Percentiles rank a stretch among this genome's conserved stretches.
These are phyloP conservation scores for Sclerotiophoma versabilis DNA, from an alignment of 2,329 filamentous ascomycete species.

Conservation along the genomic window DNA sequence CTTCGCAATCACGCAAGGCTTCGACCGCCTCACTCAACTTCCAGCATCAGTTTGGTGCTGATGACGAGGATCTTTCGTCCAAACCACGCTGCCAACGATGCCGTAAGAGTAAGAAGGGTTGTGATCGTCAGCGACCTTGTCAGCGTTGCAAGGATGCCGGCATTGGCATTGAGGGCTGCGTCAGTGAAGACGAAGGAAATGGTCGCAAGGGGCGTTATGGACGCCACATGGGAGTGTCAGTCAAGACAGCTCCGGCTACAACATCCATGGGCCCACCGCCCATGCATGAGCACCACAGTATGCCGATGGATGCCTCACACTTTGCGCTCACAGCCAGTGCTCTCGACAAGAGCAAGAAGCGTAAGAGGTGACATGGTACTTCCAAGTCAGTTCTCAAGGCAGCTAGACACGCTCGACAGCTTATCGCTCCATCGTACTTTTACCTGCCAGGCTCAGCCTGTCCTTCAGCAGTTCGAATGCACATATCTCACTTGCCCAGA, in stretches of 20 bases:
- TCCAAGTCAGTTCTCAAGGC: not conserved
- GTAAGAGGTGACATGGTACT: constrained; percentile 64
- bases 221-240: constrained; percentile 71
- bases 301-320: constrained; percentile 25
- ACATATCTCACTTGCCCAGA: not conserved
- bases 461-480: not conserved
- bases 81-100: constrained; percentile 98
- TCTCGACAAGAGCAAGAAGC: constrained; percentile 71
- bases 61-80: constrained; percentile 89
- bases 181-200: constrained; percentile 98
- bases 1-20: constrained; percentile 74
- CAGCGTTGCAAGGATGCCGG: constrained; percentile 95
- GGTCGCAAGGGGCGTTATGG: constrained; percentile 93
- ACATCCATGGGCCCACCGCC: constrained; percentile 47
- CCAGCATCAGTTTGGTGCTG: constrained; percentile 67
- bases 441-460: not conserved
- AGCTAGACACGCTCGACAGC: not conserved
- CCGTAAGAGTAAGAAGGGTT: constrained; percentile 99
- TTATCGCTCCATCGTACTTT: not conserved
- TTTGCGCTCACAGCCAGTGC: constrained; percentile 26
- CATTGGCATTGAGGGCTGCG: constrained; percentile 88
- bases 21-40: constrained; percentile 74
- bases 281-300: constrained; percentile 43
- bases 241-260: constrained; percentile 60
- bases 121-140: constrained; percentile 94